A percentile compares a stretch with the other conserved stretches of the same genome.
phyloP scores from a whole-genome alignment of 106 monocot species.

The Allium sativum region DNA sequence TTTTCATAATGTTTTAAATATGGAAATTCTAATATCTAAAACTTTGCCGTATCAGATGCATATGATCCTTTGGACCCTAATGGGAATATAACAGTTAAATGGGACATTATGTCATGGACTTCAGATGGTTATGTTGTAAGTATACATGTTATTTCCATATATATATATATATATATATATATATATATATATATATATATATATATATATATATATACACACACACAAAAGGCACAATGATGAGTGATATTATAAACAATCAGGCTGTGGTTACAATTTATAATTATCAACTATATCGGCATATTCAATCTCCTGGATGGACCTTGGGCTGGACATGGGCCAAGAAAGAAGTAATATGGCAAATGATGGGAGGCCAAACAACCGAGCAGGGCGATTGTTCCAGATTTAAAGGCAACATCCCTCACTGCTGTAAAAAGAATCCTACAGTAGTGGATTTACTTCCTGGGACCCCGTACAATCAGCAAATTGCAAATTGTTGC shows the following conservation, averaged over 20 bases:
- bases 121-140: conserved; percentile 89
- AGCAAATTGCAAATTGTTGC: conserved; percentile 82
- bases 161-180: background rate
- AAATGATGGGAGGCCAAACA: conserved; percentile 56
- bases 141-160: background rate
- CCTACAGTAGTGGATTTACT: conserved; percentile 55
- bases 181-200: background rate
- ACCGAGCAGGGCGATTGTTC: conserved; percentile 78
- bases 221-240: background rate
- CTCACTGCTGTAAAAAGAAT: conserved; percentile 64
- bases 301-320: conserved; percentile 79
- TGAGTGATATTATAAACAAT: background rate
- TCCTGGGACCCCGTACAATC: conserved; percentile 70
- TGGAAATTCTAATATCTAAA: background rate
- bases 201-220: background rate
- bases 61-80: conserved; percentile 83
- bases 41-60: conserved; percentile 37
- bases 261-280: conserved; percentile 68
- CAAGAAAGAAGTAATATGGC: conserved; percentile 70
- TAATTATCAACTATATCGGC: conserved; percentile 74
- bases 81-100: conserved; percentile 93
- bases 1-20: background rate
- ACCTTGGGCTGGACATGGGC: conserved; percentile 71
- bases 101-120: conserved; percentile 86
- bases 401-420: conserved; percentile 45